These are phyloP conservation scores for Cardiospermum halicacabum DNA, from an alignment of 345 rosid genomes.

Conservation along the genomic window DNA sequence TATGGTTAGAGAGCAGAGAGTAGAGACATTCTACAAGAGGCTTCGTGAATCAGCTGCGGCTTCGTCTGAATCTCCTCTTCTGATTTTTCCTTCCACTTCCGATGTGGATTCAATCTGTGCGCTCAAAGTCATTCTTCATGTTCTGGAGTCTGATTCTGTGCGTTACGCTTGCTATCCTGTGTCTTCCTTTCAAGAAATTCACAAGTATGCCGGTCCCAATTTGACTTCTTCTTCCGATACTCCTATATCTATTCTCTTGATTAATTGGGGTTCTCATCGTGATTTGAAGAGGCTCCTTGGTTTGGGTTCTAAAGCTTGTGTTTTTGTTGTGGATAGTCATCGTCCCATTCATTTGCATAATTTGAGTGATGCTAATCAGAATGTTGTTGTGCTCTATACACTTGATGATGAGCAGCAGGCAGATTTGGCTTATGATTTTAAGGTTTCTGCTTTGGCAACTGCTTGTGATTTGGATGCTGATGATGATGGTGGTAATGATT, in stretches of 20 bases:
- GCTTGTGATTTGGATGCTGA: slow-evolving; percentile 29
- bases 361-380: slow-evolving; percentile 61
- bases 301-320: slow-evolving; percentile 52
- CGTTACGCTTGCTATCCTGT: slow-evolving; percentile 93
- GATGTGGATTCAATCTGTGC: slow-evolving; percentile 91
- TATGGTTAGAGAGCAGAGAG: slow-evolving; percentile 79
- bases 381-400: slow-evolving; percentile 76
- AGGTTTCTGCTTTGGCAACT: slow-evolving; percentile 70
- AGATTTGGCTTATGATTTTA: slow-evolving; percentile 76
- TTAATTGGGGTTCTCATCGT: slow-evolving; percentile 94
- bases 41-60: slow-evolving; percentile 68
- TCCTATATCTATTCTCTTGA: slow-evolving; percentile 58
- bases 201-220: slow-evolving; percentile 58
- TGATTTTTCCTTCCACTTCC: slow-evolving; percentile 87
- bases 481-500: slow-evolving; percentile 16
- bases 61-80: slow-evolving; percentile 58
- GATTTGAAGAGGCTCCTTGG: slow-evolving; percentile 56
- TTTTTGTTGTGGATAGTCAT: slow-evolving; percentile 90
- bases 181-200: slow-evolving; percentile 76
- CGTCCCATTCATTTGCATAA: slow-evolving; percentile 93
- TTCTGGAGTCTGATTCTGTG: slow-evolving; percentile 88
- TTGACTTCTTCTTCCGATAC: slow-evolving; percentile 39
- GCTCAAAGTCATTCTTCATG: slow-evolving; percentile 70
- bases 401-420: slow-evolving; percentile 80
- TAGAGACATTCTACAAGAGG: slow-evolving; percentile 61